Evolutionary conservation across 2,329 filamentous ascomycete species (phyloP).

Genomic region (Penicillium griseofulvum): DNA sequence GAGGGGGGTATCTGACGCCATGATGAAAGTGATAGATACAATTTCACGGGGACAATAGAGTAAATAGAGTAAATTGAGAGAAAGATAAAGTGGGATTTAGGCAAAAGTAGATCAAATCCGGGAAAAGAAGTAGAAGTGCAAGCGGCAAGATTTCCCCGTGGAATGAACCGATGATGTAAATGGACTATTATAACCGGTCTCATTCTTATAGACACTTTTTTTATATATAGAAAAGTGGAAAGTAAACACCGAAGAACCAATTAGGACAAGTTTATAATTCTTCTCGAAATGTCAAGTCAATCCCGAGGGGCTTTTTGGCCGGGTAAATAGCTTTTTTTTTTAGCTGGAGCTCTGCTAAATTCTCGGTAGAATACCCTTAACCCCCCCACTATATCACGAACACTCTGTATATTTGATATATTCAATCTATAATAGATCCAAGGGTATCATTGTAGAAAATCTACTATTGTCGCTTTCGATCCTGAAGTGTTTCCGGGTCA

Average conservation of each 20-base stretch:
- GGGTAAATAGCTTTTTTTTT: slow-evolving; percentile 6
- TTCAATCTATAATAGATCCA: slow-evolving; percentile 18
- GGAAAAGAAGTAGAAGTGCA: slow-evolving; percentile 2
- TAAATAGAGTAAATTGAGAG: not conserved
- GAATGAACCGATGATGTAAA: slow-evolving; percentile 22
- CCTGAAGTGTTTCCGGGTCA: slow-evolving; percentile 59
- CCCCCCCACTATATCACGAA: slow-evolving; percentile 11
- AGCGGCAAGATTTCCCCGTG: slow-evolving; percentile 12
- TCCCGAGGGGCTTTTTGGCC: not conserved
- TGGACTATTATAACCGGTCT: slow-evolving; percentile 3
- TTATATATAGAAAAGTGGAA: not conserved
- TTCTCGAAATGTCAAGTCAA: not conserved
- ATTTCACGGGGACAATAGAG: not conserved
- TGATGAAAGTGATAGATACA: slow-evolving; percentile 16
- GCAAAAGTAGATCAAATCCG: not conserved
- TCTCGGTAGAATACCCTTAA: slow-evolving; percentile 14
- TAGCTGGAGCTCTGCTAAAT: slow-evolving; percentile 14
- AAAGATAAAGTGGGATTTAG: not conserved
- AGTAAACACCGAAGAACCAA: slow-evolving; percentile 2
- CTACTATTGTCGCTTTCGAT: slow-evolving; percentile 6
- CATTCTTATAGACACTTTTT: not conserved
- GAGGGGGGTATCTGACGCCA: slow-evolving; percentile 56
- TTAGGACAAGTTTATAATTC: not conserved
- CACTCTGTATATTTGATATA: slow-evolving; percentile 3
- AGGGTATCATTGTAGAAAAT: slow-evolving; percentile 18